phyloP scores from a whole-genome alignment of 176 grass and related monocot genomes.

The Oryza meyeriana region DNA sequence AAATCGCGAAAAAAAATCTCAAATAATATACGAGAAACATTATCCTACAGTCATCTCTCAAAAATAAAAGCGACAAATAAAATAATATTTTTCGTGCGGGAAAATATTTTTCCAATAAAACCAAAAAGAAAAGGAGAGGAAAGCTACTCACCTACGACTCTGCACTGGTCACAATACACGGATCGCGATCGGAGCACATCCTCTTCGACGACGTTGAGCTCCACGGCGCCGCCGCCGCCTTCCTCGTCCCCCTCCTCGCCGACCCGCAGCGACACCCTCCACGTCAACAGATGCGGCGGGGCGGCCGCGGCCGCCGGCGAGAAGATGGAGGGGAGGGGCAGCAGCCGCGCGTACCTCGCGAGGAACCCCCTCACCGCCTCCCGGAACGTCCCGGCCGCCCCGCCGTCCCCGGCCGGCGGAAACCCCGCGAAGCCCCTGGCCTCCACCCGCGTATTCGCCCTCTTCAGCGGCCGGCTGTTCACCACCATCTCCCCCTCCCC shows the following conservation, averaged over 20 bases:
- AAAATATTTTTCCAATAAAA: background rate
- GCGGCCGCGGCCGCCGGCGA: slow-evolving; percentile 50
- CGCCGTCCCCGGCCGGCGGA: slow-evolving; percentile 41
- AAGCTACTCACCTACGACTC: slow-evolving; percentile 84
- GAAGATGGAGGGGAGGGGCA: slow-evolving; percentile 67
- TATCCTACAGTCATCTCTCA: background rate
- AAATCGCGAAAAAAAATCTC: background rate
- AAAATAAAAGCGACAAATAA: background rate
- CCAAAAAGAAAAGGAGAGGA: slow-evolving; percentile 21
- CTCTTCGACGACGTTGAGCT: slow-evolving; percentile 84
- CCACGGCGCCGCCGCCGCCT: slow-evolving; percentile 38
- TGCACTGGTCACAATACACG: slow-evolving; percentile 96
- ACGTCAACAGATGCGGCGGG: slow-evolving; percentile 60
- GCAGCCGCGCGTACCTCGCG: slow-evolving; percentile 54
- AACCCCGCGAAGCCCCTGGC: slow-evolving; percentile 48
- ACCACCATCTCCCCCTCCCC: slow-evolving; percentile 69
- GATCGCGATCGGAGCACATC: slow-evolving; percentile 89
- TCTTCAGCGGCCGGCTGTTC: slow-evolving; percentile 88
- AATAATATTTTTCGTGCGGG: background rate
- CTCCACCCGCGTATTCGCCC: slow-evolving; percentile 62
- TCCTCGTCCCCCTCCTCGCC: slow-evolving; percentile 37
- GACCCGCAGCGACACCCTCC: slow-evolving; percentile 63
- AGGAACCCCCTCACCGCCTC: slow-evolving; percentile 72
- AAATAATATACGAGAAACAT: background rate
- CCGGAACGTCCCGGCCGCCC: slow-evolving; percentile 66